Evolutionary conservation across 1,139 yeast species (phyloP).

Genomic region (Suhomyces atakaporum): DNA sequence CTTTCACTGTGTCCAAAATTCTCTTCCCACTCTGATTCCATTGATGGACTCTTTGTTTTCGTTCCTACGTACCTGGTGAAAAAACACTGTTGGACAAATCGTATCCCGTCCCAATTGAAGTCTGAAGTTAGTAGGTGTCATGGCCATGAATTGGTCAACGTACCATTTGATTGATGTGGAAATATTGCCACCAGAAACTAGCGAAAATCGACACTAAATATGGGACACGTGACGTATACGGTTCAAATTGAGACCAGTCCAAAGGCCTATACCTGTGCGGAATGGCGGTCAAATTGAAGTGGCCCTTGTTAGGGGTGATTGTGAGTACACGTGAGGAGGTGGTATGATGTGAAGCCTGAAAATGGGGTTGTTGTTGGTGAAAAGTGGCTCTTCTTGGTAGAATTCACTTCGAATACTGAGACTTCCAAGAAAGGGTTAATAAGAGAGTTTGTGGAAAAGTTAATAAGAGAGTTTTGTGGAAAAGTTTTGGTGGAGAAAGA

Average conservation of each 20-base stretch:
- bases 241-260: neutral
- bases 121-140: constrained; percentile 42
- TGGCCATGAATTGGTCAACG: constrained; percentile 8
- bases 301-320: neutral
- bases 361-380: too few relatives aligned
- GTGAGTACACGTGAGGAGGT: neutral
- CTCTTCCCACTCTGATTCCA: too few relatives aligned
- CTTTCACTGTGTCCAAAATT: too few relatives aligned
- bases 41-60: too few relatives aligned
- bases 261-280: neutral
- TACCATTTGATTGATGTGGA: constrained; percentile 13
- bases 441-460: too few relatives aligned
- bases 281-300: neutral
- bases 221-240: neutral
- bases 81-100: constrained; percentile 93
- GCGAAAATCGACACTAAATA: neutral
- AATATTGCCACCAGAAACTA: neutral
- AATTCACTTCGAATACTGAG: too few relatives aligned
- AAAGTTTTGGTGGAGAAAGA: too few relatives aligned
- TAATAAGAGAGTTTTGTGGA: too few relatives aligned
- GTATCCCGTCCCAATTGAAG: constrained; percentile 97
- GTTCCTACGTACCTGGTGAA: constrained; percentile 42
- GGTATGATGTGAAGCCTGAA: neutral
- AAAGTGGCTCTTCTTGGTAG: too few relatives aligned
- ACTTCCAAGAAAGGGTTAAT: too few relatives aligned